Conservation (phyloP, 225 moss, liverwort and hornwort species). For the Pseudisothecium myosuroides region DNA sequence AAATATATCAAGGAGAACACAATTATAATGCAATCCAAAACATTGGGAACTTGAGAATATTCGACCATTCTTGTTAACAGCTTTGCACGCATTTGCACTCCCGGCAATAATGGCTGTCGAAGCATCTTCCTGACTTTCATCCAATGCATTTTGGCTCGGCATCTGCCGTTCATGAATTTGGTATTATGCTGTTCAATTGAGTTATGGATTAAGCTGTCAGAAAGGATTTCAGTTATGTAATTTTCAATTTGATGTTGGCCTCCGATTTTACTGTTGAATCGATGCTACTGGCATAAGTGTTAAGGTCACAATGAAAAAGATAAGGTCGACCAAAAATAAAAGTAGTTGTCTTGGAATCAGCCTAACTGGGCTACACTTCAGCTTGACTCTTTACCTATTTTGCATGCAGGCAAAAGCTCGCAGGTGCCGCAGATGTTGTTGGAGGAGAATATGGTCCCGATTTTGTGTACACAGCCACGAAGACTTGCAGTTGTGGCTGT, state of each 20-base stretch:
- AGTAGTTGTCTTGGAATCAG: neutral
- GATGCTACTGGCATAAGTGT: neutral
- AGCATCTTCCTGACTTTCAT: neutral
- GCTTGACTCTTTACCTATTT: neutral
- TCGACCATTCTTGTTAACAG: neutral
- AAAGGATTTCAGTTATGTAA: neutral
- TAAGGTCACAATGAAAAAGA: neutral
- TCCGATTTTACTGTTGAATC: neutral
- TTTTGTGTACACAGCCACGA: conserved; percentile 58
- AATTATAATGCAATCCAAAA: neutral
- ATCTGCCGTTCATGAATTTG: neutral
- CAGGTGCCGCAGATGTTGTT: conserved; percentile 64
- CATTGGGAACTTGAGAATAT: neutral
- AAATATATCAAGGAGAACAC: neutral
- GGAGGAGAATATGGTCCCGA: conserved; percentile 42
- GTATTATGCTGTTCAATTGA: neutral
- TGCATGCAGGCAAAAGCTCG: conserved; percentile 51
- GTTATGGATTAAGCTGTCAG: neutral
- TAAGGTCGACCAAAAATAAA: neutral
- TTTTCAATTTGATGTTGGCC: neutral
- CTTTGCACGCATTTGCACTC: neutral
- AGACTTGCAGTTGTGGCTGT: conserved; percentile 61
- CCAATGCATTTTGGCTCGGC: neutral
- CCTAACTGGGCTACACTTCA: neutral
- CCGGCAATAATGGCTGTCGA: neutral